Conservation (phyloP, 192 early-diverging fungal species). For the Mycoemilia scoparia region DNA sequence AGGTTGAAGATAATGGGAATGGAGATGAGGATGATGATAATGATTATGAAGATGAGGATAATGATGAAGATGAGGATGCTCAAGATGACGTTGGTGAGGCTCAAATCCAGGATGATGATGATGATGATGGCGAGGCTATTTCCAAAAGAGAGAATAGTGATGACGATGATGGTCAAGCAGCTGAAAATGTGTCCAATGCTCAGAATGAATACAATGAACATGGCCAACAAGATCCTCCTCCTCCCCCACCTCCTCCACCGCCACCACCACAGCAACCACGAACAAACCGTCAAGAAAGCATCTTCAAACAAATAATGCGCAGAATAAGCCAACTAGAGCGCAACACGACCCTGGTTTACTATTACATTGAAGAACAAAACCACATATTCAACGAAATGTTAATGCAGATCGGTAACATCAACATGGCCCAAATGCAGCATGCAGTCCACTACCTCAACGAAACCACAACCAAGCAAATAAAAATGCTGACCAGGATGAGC, state of each 20-base stretch:
- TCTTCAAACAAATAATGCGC: constrained; percentile 84
- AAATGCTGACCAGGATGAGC: constrained; percentile 34
- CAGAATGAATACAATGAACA: constrained; percentile 1
- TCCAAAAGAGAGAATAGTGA: not conserved
- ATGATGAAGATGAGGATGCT: not conserved
- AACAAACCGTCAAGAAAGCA: constrained; percentile 47
- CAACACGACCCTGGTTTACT: constrained; percentile 55
- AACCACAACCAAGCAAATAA: constrained; percentile 39
- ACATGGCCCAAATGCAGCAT: constrained; percentile 41
- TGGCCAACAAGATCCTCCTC: constrained; percentile 4
- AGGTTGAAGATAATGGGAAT: constrained; percentile 8
- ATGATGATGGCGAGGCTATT: not conserved
- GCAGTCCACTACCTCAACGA: constrained; percentile 49
- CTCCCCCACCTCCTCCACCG: constrained; percentile 5
- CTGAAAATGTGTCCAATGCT: constrained; percentile 4
- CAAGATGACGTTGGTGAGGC: not conserved
- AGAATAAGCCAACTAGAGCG: constrained; percentile 59
- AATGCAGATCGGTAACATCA: constrained; percentile 34
- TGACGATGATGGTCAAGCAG: constrained; percentile 1
- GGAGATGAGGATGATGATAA: constrained; percentile 17
- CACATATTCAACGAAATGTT: constrained; percentile 47
- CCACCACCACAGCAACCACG: constrained; percentile 1
- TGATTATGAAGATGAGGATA: constrained; percentile 9
- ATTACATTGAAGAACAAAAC: constrained; percentile 62
- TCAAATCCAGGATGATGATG: not conserved